Percentiles rank a stretch among this genome's conserved stretches.
Evolutionary conservation across 768 basidiomycete genomes (phyloP).

Genomic region (Lyophyllum atratum): DNA sequence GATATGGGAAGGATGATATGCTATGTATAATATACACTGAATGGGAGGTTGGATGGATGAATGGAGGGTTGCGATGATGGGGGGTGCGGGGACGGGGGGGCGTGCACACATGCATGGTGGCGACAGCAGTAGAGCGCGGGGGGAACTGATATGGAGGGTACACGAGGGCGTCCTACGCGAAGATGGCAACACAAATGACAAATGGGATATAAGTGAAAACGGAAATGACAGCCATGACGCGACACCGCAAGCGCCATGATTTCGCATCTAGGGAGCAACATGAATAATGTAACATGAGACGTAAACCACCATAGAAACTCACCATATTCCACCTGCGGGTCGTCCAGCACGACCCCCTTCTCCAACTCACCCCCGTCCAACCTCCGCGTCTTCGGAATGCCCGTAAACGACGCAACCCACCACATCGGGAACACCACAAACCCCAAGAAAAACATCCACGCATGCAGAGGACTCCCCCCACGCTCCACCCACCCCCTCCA

Average conservation of each 20-base stretch:
- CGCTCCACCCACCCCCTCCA: constrained; percentile 42
- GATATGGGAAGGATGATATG: background rate
- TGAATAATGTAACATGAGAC: background rate
- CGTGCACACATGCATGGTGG: background rate
- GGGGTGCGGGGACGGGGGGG: background rate
- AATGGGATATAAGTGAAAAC: constrained; percentile 79
- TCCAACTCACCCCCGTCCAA: constrained; percentile 58
- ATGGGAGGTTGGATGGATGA: background rate
- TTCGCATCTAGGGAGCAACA: constrained; percentile 54
- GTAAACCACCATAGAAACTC: constrained; percentile 24
- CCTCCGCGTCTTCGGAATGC: constrained; percentile 62
- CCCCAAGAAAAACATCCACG: constrained; percentile 79
- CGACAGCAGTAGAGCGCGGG: background rate
- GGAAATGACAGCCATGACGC: constrained; percentile 68
- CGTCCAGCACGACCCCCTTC: constrained; percentile 61
- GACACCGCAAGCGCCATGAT: constrained; percentile 76
- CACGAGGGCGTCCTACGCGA: constrained; percentile 31
- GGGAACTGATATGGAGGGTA: background rate
- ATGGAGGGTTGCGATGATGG: background rate
- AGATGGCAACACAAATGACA: constrained; percentile 71
- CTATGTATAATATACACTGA: constrained; percentile 9
- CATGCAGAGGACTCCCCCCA: constrained; percentile 65
- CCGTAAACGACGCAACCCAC: constrained; percentile 54
- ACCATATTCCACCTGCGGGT: constrained; percentile 44
- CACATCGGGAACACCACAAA: constrained; percentile 70